phyloP scores from a whole-genome alignment of 1,284 basidiomycete genomes.

The Austroboletus niveus region DNA sequence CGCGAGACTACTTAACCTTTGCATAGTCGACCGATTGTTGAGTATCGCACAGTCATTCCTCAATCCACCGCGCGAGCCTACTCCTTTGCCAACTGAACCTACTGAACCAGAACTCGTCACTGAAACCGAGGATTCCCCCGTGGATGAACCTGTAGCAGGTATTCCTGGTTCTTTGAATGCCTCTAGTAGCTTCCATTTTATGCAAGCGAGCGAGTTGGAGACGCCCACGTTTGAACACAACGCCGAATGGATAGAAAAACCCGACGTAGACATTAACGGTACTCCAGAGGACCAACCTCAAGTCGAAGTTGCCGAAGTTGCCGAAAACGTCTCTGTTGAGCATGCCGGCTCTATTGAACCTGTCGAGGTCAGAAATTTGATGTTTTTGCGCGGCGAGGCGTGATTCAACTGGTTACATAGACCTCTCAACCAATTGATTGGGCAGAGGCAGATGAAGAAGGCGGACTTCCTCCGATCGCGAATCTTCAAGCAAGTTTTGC shows the following conservation, averaged over 20 bases:
- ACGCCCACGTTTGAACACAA: constrained; percentile 44
- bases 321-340: constrained; percentile 10
- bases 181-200: constrained; percentile 66
- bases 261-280: constrained; percentile 29
- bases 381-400: background rate
- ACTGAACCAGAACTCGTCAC: constrained; percentile 29
- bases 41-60: constrained; percentile 54
- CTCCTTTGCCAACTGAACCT: constrained; percentile 20
- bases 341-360: constrained; percentile 18
- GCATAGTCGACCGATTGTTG: constrained; percentile 54
- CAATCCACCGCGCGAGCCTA: constrained; percentile 43
- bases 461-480: constrained; percentile 56
- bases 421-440: constrained; percentile 47
- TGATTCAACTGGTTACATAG: constrained; percentile 16
- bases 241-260: constrained; percentile 51
- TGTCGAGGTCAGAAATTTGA: constrained; percentile 17
- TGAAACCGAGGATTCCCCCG: constrained; percentile 10
- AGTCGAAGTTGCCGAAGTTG: constrained; percentile 34
- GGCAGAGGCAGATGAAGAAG: constrained; percentile 54
- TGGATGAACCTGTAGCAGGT: constrained; percentile 30
- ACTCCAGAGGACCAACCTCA: constrained; percentile 29
- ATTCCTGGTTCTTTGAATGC: constrained; percentile 34
- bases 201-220: constrained; percentile 76
- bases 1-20: constrained; percentile 4
- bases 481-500: constrained; percentile 52